Evolutionary conservation across 352 stramenopile genomes (phyloP), one percentile per base, ranked within the genome.

Genomic region (Phytophthora litchii): DNA sequence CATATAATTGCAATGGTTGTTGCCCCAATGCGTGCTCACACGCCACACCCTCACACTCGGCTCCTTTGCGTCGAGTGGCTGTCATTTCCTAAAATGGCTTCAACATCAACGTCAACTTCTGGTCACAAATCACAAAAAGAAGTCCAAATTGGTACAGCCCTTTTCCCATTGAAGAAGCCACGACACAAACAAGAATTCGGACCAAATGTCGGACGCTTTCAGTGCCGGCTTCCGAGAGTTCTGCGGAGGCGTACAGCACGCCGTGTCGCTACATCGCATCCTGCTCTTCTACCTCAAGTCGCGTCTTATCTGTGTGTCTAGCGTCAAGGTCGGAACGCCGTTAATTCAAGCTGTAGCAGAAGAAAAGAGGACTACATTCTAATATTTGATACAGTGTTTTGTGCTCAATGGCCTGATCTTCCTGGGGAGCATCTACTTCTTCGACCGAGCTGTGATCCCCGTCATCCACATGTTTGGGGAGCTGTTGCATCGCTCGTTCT

Each of bases 391-490:
- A 19, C 19, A 86, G 82, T 95, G 86, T 56, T 90, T 95, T 49
- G 79, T 94, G 50, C 78, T 95, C n/a, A 95, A 95, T 60, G 86
- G 86, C 0, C 80, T 95, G 19, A 94, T 95, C 58, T 95, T 95
- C 54, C 71, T 95, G 32, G 86, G 86, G 36, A 94, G 85, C 62
- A 95, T 95, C 44, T 95, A 91, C 76, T 95, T 95, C 67, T 95
- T 95, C 51, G 83, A 94, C 45, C 68, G 60, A 47, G 81, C 75
- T 19, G 84, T 95, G 45, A 93, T 95, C 52, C 86, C 86, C 9
- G 79, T 95, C 11, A 95, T 95, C 52, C 86, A 95, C 57, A 62
- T 95, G 58, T 93, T 95, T 63, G 86, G 86, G 25, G 78, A 94
- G 60, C 70, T 93, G 40, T 73, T 95, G 60, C 78, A 94, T 45